These are phyloP conservation scores for Trichoderma sp. DNA, from an alignment of 2,329 filamentous ascomycete species.

Conservation along the genomic window DNA sequence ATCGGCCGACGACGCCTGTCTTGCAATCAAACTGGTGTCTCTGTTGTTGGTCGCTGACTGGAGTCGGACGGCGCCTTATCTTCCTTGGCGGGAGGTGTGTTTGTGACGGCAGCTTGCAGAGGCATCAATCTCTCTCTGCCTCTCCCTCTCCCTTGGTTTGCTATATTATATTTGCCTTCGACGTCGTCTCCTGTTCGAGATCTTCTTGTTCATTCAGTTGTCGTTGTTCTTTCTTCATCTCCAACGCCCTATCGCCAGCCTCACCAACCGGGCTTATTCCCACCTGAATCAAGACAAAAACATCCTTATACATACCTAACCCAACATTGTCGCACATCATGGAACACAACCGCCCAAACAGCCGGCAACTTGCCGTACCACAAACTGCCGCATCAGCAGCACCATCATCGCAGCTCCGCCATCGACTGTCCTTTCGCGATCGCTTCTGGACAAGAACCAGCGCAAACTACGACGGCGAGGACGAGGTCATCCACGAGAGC, in stretches of 20 bases:
- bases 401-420: slow-evolving; percentile 6
- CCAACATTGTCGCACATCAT: not conserved
- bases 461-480: slow-evolving; percentile 24
- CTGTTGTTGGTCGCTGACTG: not conserved
- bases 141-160: not conserved
- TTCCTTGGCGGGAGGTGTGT: not conserved
- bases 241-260: not conserved
- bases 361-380: not conserved
- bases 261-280: not conserved
- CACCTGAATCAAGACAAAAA: not conserved
- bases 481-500: not conserved
- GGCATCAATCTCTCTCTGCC: not conserved
- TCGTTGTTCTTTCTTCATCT: not conserved
- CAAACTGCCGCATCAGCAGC: not conserved
- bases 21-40: not conserved
- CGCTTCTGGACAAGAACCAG: slow-evolving; percentile 25
- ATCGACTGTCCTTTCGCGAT: slow-evolving; percentile 25
- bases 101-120: slow-evolving; percentile 6
- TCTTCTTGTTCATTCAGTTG: not conserved
- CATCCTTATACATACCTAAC: not conserved
- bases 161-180: not conserved
- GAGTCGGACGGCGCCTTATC: not conserved
- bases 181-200: not conserved
- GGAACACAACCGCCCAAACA: slow-evolving; percentile 4
- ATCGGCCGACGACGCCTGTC: not conserved